Conservation (phyloP, 371 early-diverging fungal species). For the Parasitella parasitica region DNA sequence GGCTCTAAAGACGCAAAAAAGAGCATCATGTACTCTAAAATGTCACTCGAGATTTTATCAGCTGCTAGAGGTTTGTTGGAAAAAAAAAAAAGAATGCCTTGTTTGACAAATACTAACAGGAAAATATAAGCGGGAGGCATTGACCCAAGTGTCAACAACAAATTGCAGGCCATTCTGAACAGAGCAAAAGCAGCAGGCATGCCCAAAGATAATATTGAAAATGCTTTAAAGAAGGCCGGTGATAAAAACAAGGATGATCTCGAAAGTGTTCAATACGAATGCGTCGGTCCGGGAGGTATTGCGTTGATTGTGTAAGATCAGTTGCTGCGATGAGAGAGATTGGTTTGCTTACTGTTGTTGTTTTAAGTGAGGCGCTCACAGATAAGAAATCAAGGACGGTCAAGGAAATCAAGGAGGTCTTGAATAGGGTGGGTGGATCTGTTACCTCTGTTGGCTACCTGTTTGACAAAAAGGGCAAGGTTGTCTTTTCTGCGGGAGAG, state of each 20-base stretch:
- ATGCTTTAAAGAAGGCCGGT: constrained; percentile 59
- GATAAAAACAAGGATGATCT: constrained; percentile 42
- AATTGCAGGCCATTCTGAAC: constrained; percentile 59
- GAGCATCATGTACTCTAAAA: constrained; percentile 54
- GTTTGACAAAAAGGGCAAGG: constrained; percentile 60
- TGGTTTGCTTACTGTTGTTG: background rate
- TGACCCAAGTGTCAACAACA: constrained; percentile 50
- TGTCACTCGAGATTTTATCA: constrained; percentile 60
- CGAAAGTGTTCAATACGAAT: constrained; percentile 65
- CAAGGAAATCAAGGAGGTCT: constrained; percentile 63
- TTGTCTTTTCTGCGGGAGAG: constrained; percentile 44
- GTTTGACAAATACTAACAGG: too few relatives aligned
- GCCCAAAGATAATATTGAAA: constrained; percentile 75
- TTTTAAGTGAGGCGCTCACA: constrained; percentile 56
- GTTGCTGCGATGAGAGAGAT: too few relatives aligned
- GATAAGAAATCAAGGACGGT: constrained; percentile 68
- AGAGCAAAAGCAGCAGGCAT: constrained; percentile 61
- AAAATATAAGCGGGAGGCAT: constrained; percentile 60
- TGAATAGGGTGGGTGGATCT: constrained; percentile 59
- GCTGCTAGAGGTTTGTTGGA: constrained; percentile 50
- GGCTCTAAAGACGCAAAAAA: constrained; percentile 59
- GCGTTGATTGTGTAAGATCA: constrained; percentile 67
- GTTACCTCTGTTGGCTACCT: constrained; percentile 60
- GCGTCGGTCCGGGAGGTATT: constrained; percentile 61
- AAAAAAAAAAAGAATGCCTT: background rate